Evolutionary conservation across 345 rosid genomes (phyloP), one percentile per base, ranked within the genome.

Genomic region (Hibiscus tridactylites): DNA sequence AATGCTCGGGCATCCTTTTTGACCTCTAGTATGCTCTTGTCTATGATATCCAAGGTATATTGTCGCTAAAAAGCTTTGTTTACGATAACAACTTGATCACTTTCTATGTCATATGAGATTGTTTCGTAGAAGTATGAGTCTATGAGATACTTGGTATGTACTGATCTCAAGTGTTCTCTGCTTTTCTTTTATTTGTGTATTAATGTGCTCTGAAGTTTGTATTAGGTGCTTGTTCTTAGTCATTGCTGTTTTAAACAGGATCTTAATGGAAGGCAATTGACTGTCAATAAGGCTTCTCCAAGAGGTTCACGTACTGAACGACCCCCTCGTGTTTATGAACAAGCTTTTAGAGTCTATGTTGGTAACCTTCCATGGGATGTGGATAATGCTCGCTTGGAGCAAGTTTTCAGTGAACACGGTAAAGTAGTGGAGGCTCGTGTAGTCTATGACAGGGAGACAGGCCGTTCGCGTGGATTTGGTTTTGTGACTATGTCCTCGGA

Each of bases 381-480:
- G 71, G 97, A 90, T 81, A 77, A 79, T 75, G 79, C 78, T 74
- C 90, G 89, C 59, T 84, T 94, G 65, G 93, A 90, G 75, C 93
- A 91, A 73, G 75, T 94, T 65, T 91, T 94, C 73, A 90, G 96
- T 44, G 93, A 90, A 75, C 93, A 91, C 70, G 95, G 96, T 35
- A 94, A 91, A 85, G 96, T 94, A 74, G 78, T 83, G 74, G 85
- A 82, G 78, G 91, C 97, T 49, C 85, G 88, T 8, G 96, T 94
- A 26, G 88, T 94, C 31, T 85, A 72, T 72, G 98, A 94, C 79
- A 83, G 98, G 81, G 95, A 90, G 61, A 87, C 88, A 17, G 95
- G 97, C 58, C 97, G 97, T 37, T 94, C 97, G 19, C 96, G 97
- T 71, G 97, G 97, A 50, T 91, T 94, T 46, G 98, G 96, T 28